Evolutionary conservation across 2,329 filamentous ascomycete genomes (phyloP), one percentile per base, ranked within the genome.

Genomic region (Boeremia exigua): DNA sequence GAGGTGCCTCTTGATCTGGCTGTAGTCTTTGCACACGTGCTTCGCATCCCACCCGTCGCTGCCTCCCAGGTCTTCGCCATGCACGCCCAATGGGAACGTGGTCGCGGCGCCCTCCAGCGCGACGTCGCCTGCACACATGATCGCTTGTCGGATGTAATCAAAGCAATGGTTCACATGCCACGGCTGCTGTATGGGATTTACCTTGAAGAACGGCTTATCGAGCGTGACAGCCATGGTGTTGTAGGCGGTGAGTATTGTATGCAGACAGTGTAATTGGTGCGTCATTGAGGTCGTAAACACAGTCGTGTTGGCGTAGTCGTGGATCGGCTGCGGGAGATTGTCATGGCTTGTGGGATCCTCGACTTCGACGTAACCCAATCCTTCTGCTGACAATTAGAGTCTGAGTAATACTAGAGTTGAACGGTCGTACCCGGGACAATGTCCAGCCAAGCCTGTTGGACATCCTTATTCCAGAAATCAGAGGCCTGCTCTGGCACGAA

Each of bases 91-190:
- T 2, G 72, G 71, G 37, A 74, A 74, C 6, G 67, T 71, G 10
- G 70, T 73, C 19, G 65, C 69, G 4, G 68, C 68, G 2, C 72
- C 72, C 48, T 73, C 70, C 2, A 74, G 45, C 34, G 71, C 70
- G 2, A 73, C 69, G 37, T 74, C 71, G 6, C 68, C 71, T 3
- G 67, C 60, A 50, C 71, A 74, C 70, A 73, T 72, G 27, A 74
- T 65, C 1, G 67, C 68, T 44, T 74, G 71, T 15, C 70, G 48
- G 17, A 74, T 63, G 49, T 74, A 73, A 25, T 73, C 70, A 48
- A 72, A 74, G 56, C 70, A 73, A 54, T 74, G 71, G 42, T 68
- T 72, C 27, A 74, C 62, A 29, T 73, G 71, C 71, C 71, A 74
- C 4, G 69, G 64, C 61, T 71, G 68, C 27, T 71, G 66, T 32